These are phyloP conservation scores for Xanthoparmelia taractica DNA, from an alignment of 495 filamentous ascomycete species.

Conservation along the genomic window DNA sequence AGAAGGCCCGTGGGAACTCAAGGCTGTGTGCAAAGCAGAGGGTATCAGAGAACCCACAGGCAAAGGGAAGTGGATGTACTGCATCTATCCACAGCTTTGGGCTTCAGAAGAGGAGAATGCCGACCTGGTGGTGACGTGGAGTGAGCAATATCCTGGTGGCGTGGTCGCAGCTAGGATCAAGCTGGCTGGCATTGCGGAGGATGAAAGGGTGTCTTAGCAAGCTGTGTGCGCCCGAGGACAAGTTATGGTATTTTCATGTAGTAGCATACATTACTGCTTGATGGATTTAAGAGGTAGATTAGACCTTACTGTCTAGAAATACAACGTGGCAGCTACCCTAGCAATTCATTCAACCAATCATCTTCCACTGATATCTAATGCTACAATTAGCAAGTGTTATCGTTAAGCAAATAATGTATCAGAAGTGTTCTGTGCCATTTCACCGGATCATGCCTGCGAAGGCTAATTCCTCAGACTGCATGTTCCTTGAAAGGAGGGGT, in stretches of 20 bases:
- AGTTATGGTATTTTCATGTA: not conserved
- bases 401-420: too few relatives aligned
- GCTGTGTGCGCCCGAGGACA: not conserved
- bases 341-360: too few relatives aligned
- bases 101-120: slow-evolving; percentile 21
- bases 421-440: too few relatives aligned
- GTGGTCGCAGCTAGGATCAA: not conserved
- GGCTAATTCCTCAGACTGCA: too few relatives aligned
- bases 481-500: too few relatives aligned
- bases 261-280: not conserved
- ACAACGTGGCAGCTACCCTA: too few relatives aligned
- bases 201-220: not conserved
- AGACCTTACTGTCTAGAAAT: too few relatives aligned
- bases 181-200: not conserved
- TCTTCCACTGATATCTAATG: too few relatives aligned
- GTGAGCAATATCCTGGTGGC: slow-evolving; percentile 26
- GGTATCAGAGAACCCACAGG: slow-evolving; percentile 14
- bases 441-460: too few relatives aligned
- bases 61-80: slow-evolving; percentile 25
- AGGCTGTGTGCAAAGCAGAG: slow-evolving; percentile 13
- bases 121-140: slow-evolving; percentile 29
- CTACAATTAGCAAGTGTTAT: too few relatives aligned
- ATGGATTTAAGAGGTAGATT: too few relatives aligned
- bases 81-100: slow-evolving; percentile 30
- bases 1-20: slow-evolving; percentile 29